Evolutionary conservation across 768 basidiomycete species (phyloP), one percentile per base, ranked within the genome.

Genomic region (Boletus subcaerulescens): DNA sequence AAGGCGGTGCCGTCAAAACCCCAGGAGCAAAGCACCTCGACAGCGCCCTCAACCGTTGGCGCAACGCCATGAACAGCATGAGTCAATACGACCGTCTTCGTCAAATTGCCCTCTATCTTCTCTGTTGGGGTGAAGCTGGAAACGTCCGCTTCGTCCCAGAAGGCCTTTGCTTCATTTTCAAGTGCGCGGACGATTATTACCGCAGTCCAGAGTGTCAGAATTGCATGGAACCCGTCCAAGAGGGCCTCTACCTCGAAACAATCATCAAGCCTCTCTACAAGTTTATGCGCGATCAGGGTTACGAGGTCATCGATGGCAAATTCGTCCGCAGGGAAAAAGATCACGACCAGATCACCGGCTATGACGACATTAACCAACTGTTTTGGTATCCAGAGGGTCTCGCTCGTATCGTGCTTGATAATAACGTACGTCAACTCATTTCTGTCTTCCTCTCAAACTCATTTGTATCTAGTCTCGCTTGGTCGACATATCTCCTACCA

Each of bases 351-450:
- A 91, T 98, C 69, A 94, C 98, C 62, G 97, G 97, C n/a, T 99
- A 99, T 69, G 97, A 99, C 71, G 97, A 99, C 70, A 92, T 99
- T 75, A 99, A 99, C 71, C 97, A 99, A 67, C 77, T 98, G 22
- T 99, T 99, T 75, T 99, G 97, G 97, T 99, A 98, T 71, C 97
- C 97, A 3, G 97, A 99, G 71, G 97, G 97, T 48, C 81, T 99
- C 50, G 89, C 92, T 1, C 88, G 91, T 62, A 98, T 99, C 61
- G 85, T 93, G 14, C 80, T 98, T 31, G 79, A 77, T 35, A 93
- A 98, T 70, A 91, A 89, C 65, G 93, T 94, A 62, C 53, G 84
- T 73, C 17, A 6, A 0, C 22, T 29, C 32, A 0, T 18, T 8
- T 1, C 3, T 31, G 9, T 47, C 20, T 20, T 48, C 5, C 26